Conservation (phyloP, 495 filamentous ascomycete genomes). For the Penicillium goetzii region DNA sequence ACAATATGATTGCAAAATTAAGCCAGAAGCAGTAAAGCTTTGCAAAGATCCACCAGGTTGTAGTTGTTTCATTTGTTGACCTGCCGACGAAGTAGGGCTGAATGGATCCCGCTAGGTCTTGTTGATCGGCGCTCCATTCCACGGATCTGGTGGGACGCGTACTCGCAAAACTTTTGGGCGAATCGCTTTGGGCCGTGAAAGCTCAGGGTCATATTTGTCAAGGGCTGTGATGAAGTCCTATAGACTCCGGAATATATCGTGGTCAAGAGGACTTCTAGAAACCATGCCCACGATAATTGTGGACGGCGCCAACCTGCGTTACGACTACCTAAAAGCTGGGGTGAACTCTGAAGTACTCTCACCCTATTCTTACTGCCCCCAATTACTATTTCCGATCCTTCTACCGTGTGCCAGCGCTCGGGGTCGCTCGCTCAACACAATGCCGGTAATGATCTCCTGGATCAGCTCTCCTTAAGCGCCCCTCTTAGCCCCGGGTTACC, state of each 20-base stretch:
- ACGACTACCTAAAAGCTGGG: not conserved
- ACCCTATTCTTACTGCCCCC: not conserved
- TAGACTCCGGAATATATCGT: not conserved
- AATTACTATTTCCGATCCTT: constrained; percentile 2
- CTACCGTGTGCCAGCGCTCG: not conserved
- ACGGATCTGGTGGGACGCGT: constrained; percentile 27
- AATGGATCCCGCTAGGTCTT: constrained; percentile 22
- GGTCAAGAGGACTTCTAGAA: not conserved
- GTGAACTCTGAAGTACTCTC: not conserved
- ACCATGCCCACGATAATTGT: not conserved
- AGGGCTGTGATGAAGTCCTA: not conserved
- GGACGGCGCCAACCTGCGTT: not conserved
- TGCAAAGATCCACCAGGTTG: not conserved
- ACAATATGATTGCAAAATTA: constrained; percentile 11
- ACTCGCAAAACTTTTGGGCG: constrained; percentile 11
- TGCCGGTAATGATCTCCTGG: constrained; percentile 12
- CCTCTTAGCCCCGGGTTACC: constrained; percentile 8
- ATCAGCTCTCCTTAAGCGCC: constrained; percentile 13
- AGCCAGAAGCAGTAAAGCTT: not conserved
- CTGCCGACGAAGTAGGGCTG: constrained; percentile 29
- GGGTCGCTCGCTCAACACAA: not conserved
- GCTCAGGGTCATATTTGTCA: not conserved
- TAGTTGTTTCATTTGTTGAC: constrained; percentile 16
- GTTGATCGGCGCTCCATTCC: constrained; percentile 28
- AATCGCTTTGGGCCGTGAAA: constrained; percentile 5